Conservation (phyloP, 352 stramenopile genomes). For the Phytopythium helicoides region DNA sequence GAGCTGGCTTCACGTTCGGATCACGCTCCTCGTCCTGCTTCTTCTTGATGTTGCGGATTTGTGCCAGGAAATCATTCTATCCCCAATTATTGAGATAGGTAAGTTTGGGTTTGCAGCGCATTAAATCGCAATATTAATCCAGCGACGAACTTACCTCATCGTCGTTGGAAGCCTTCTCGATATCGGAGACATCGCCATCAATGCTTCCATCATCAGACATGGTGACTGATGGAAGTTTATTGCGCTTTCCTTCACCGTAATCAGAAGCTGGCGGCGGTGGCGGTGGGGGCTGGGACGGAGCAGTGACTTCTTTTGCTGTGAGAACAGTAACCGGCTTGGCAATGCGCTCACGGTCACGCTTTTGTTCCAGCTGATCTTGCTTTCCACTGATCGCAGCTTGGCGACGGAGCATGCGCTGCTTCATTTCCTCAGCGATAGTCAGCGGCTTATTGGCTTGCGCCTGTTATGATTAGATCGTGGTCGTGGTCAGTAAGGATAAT, state of each 20-base stretch:
- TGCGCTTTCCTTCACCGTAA: constrained; percentile 29
- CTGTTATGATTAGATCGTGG: background rate
- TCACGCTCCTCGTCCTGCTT: constrained; percentile 59
- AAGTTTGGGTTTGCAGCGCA: constrained; percentile 4
- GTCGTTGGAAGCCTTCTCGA: constrained; percentile 64
- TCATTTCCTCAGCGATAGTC: constrained; percentile 82
- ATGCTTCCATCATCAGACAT: constrained; percentile 84
- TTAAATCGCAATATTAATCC: background rate
- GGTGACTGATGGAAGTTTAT: constrained; percentile 59
- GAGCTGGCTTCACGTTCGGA: constrained; percentile 11
- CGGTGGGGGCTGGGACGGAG: constrained; percentile 33
- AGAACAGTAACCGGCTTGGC: constrained; percentile 74
- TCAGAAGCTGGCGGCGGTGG: constrained; percentile 46
- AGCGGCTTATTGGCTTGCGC: constrained; percentile 41
- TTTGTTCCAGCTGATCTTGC: constrained; percentile 79
- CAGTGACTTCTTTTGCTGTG: constrained; percentile 74
- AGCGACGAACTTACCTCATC: constrained; percentile 35
- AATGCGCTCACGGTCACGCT: constrained; percentile 64
- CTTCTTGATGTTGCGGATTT: constrained; percentile 82
- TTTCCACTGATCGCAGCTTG: constrained; percentile 82
- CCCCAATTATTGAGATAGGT: no score
- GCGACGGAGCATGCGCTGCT: constrained; percentile 72
- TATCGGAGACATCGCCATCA: constrained; percentile 39
- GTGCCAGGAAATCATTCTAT: constrained; percentile 69
- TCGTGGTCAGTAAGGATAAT: background rate